Evolutionary conservation across 2,329 filamentous ascomycete genomes (phyloP), one percentile per base, ranked within the genome.

Genomic region (Coleophoma cylindrospora): DNA sequence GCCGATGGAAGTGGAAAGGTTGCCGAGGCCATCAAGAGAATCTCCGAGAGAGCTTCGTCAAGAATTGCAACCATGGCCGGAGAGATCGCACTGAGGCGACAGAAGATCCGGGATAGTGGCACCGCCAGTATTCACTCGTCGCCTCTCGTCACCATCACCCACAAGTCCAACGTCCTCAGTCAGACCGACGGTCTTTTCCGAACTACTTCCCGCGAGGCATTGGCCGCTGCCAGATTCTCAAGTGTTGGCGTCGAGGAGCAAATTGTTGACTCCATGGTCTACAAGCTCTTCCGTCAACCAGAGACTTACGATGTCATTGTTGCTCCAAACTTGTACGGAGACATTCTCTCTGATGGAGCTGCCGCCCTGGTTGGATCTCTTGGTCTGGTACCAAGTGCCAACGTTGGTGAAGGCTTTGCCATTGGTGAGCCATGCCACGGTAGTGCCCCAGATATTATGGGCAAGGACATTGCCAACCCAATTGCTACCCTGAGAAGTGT

Each of bases 381-480:
- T 36, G 94, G 94, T 58, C 83, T 99, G 37, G 94, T 99, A 1
- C 94, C 94, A 43, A 90, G 84, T 60, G 94, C 94, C 60, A 99
- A 99, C 68, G 94, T 99, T 11, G 91, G 94, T 57, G 89, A 95
- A 69, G 81, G 81, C 40, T 96, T 97, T 66, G 94, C 90, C 59
- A 97, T 99, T 63, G 94, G 94, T 57, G 94, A 99, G 81, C 94
- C 94, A 48, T 97, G 94, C 76, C 94, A 99, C 71, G 94, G 94
- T 44, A 91, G 86, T 63, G 94, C 94, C 32, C 94, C 94, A 6
- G 94, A 99, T 66, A 99, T 99, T 57, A 85, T 91, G 81, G 94
- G 94, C 59, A 77, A 87, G 77, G 84, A 86, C 57, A 92, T 99
- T 65, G 91, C 94, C 59, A 99, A 99, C 74, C 94, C 94, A 21